Base-by-base conservation (phyloP, 2,329 filamentous ascomycete species). In the Chaetomium globosum region DNA sequence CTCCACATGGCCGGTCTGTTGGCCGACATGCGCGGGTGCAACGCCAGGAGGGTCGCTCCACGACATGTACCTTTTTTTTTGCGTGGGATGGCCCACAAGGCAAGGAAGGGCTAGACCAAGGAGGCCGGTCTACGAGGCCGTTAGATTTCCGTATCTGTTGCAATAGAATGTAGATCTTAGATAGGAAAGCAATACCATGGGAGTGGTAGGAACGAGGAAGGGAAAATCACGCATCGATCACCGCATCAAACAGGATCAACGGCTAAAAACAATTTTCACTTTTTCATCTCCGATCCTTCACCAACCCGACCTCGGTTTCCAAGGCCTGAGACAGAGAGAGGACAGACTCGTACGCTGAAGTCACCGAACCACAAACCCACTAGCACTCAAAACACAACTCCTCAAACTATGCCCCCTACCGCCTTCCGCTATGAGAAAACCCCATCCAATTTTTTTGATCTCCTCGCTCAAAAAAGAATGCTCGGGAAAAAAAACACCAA, bases 361-460 rank as follows among this genome's bases (percentile, higher is more conserved):
- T 48, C 46, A n/a, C 8, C 19, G 39, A 43, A 23, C 46, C n/a
- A 21, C 46, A 48, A 43, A 43, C 39, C n/a, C 46, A 48, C 46
- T 7, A 48, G 8, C 46, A 48, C 46, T 43, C 46, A 48, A 46
- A n/a, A 48, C 43, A 48, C 43, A 48, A 48, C 46, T 48, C 46
- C 46, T 23, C 46, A 23, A 48, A n/a, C 46, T 19, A 48, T 48
- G 46, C 46, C 46, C 19, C 33, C 8, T 36, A 36, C 46, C 46
- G 10, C 46, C n/a, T 48, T 5, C n/a, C 46, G 46, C 46, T 48
- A 48, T 48, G 46, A n/a, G n/a, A 48, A 48, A 48, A 48, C 46
- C 9, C n/a, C 46, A 12, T 23, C 46, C 46, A 43, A 48, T 12
- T 21, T 21, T 23, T 48, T 26, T 26, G 26, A n/a, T 48, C 46